Conservation (phyloP, 768 basidiomycete species). For the Cubamyces lactineus region DNA sequence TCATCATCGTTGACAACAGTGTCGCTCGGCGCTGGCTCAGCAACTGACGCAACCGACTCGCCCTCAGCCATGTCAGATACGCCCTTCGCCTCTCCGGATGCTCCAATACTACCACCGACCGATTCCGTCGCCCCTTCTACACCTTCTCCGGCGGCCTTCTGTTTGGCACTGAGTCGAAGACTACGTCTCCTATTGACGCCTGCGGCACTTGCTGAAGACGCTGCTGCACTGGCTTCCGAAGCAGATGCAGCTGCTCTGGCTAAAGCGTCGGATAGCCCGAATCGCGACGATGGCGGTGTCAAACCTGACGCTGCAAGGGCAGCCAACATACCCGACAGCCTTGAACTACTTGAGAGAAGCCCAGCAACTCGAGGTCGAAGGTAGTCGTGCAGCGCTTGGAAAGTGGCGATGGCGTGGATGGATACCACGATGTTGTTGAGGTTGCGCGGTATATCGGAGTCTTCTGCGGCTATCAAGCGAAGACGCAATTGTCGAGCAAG, state of each 20-base stretch:
- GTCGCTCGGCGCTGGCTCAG: constrained; percentile 56
- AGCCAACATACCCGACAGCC: constrained; percentile 90
- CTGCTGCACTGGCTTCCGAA: constrained; percentile 39
- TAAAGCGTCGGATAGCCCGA: constrained; percentile 10
- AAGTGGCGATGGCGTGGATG: constrained; percentile 97
- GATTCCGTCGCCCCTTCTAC: too few species aligned
- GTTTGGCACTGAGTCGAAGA: constrained; percentile 79
- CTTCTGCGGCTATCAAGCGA: constrained; percentile 86
- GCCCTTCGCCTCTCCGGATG: constrained; percentile 13
- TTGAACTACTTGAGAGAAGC: constrained; percentile 57
- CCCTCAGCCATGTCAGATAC: constrained; percentile 22
- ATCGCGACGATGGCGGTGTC: constrained; percentile 49
- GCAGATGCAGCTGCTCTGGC: constrained; percentile 39
- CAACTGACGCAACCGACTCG: constrained; percentile 32
- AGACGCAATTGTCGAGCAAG: constrained; percentile 92
- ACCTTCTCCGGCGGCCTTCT: constrained; percentile 29
- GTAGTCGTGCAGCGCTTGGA: constrained; percentile 97
- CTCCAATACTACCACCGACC: not conserved
- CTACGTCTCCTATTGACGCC: constrained; percentile 70
- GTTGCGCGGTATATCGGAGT: constrained; percentile 84
- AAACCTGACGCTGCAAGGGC: constrained; percentile 80
- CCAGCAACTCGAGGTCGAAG: constrained; percentile 88
- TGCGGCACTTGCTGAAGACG: constrained; percentile 28
- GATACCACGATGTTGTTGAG: constrained; percentile 93
- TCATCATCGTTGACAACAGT: constrained; percentile 62